Conservation (phyloP, 805 yeast species). For the Lipomyces mesembrius region DNA sequence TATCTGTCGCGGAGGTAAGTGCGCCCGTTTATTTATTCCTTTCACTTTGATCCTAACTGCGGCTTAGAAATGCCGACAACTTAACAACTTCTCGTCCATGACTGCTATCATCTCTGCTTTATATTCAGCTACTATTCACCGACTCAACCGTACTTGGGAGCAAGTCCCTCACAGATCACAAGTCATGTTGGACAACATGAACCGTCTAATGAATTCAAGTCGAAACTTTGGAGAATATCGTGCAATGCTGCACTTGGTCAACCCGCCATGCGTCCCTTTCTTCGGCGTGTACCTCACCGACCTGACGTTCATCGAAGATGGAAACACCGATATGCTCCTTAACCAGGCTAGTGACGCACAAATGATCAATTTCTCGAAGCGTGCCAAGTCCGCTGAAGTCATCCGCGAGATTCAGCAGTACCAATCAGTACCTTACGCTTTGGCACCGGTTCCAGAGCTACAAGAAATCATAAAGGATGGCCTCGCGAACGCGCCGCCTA, state of each 20-base stretch:
- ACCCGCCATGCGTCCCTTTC: slow-evolving; percentile 88
- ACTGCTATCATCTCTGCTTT: slow-evolving; percentile 90
- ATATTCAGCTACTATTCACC: slow-evolving; percentile 81
- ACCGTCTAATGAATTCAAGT: slow-evolving; percentile 85
- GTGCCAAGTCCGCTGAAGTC: slow-evolving; percentile 71
- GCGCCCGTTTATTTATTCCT: neutral
- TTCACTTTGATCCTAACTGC: neutral
- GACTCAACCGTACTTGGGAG: slow-evolving; percentile 85
- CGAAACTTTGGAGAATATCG: slow-evolving; percentile 87
- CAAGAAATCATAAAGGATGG: slow-evolving; percentile 53
- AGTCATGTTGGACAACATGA: slow-evolving; percentile 65
- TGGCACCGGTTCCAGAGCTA: slow-evolving; percentile 65
- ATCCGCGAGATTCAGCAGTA: slow-evolving; percentile 76
- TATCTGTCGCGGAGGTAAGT: slow-evolving; percentile 69
- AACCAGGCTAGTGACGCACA: slow-evolving; percentile 9
- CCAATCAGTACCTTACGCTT: slow-evolving; percentile 65
- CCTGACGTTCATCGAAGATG: slow-evolving; percentile 84
- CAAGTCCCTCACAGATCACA: slow-evolving; percentile 58
- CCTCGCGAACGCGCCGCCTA: slow-evolving; percentile 66
- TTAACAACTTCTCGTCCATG: slow-evolving; percentile 88
- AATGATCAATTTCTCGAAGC: slow-evolving; percentile 79
- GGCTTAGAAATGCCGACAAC: slow-evolving; percentile 56
- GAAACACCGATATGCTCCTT: slow-evolving; percentile 67
- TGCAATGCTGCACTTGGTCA: slow-evolving; percentile 70
- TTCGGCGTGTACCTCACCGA: slow-evolving; percentile 90